Evolutionary conservation across 2,329 filamentous ascomycete species (phyloP), one percentile per base, ranked within the genome.

Genomic region (Calonectria hongkongensis): DNA sequence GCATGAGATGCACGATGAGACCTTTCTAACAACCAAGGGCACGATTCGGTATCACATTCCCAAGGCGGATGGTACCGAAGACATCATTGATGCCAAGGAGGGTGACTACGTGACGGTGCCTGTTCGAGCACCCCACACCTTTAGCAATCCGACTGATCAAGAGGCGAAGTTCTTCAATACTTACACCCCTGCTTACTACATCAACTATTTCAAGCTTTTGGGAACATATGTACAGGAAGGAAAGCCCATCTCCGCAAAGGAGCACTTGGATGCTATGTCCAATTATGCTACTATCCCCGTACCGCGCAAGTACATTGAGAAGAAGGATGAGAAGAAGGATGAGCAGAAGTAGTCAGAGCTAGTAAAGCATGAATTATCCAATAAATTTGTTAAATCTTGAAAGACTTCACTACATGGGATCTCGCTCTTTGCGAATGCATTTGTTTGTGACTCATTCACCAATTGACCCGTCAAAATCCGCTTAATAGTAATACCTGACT

Each of bases 1-100:
- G 66, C 70, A 72, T 21, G 70, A 72, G 39, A 72, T 72, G 70
- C 70, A 72, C 33, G 70, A 72, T 18, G 70, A 72, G 25, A 62
- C 58, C 25, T 69, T 72, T 12, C 25, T 69, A 30, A 66, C 66
- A 12, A 72, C 70, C 36, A 65, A 68, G 58, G 70, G 70, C 3
- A 69, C 66, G 2, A 69, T 72, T 21, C 65, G 70, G 25, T 72
- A 65, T 21, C 66, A 72, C n/a, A 58, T 68, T 25, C 69, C 69
- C 9, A 71, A 71, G 63, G 54, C 64, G 3, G 69, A 71, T 33
- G 70, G 70, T 5, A 66, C 60, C 5, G 66, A 69, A 30, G 70
- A 69, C 21, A 45, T 66, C 13, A 68, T 72, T 27, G 70, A 72
- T 27, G 65, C 66, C n/a, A 48, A 72, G 5, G 70, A 65, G 10